phyloP scores from a whole-genome alignment of 2,329 filamentous ascomycete genomes.

The Scytalidium sp. region DNA sequence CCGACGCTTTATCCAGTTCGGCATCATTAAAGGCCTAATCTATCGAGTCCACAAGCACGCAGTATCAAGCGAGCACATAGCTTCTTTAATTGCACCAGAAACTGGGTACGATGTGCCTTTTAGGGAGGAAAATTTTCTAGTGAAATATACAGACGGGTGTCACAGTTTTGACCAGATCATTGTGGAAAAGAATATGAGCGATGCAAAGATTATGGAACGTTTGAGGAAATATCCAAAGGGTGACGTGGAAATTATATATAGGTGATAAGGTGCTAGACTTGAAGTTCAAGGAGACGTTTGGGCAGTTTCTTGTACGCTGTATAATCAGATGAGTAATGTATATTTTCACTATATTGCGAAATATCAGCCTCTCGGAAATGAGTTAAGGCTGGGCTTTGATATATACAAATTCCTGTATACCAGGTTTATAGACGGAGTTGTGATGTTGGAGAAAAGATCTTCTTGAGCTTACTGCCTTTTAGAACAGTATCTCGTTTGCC shows the following conservation, averaged over 20 bases:
- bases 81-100: conserved; percentile 28
- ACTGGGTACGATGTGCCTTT: conserved; percentile 19
- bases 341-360: no score
- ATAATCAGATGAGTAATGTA: no score
- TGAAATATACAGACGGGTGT: conserved; percentile 69
- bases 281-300: no score
- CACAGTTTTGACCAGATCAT: conserved; percentile 82
- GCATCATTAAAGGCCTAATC: conserved; percentile 89
- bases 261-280: no score
- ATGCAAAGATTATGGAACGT: conserved; percentile 67
- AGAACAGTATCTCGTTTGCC: conserved; percentile 5
- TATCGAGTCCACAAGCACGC: conserved; percentile 93
- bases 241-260: conserved; percentile 34
- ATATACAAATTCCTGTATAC: no score
- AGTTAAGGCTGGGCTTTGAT: no score
- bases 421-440: no score
- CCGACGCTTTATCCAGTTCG: conserved; percentile 89
- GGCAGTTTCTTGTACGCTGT: no score
- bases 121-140: conserved; percentile 44
- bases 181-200: conserved; percentile 68
- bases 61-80: conserved; percentile 62
- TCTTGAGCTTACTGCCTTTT: background rate
- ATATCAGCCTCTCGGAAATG: no score
- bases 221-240: conserved; percentile 52
- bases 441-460: background rate